These are phyloP conservation scores for Colletotrichum abscissum DNA, from an alignment of 2,329 filamentous ascomycete species.

Conservation along the genomic window DNA sequence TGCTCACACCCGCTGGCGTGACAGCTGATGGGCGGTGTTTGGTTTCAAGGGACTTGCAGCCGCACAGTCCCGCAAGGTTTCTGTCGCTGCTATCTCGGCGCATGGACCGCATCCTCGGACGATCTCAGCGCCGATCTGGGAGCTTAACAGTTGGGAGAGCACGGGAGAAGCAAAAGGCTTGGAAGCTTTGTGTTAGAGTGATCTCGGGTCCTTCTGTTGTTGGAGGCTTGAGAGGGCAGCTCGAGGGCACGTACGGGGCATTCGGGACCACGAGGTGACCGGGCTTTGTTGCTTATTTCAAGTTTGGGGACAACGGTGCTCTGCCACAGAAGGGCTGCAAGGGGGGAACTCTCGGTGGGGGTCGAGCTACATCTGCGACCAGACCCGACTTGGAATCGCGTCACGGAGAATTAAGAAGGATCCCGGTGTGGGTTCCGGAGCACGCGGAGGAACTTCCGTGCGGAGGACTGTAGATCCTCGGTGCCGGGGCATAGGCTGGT, in stretches of 20 bases:
- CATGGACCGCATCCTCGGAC: slow-evolving; percentile 34
- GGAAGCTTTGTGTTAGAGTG: neutral
- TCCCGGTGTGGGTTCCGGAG: neutral
- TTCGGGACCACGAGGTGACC: neutral
- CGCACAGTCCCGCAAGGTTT: slow-evolving; percentile 21
- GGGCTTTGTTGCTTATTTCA: slow-evolving; percentile 12
- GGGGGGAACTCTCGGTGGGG: slow-evolving; percentile 13
- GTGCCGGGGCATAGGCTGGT: neutral
- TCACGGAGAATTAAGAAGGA: neutral
- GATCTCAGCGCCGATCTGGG: slow-evolving; percentile 29
- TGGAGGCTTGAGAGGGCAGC: neutral
- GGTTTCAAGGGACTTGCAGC: slow-evolving; percentile 32
- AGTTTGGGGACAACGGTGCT: slow-evolving; percentile 9
- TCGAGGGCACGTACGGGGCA: neutral
- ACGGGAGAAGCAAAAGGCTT: neutral
- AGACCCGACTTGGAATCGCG: neutral
- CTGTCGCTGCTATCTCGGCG: slow-evolving; percentile 22
- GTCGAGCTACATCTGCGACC: slow-evolving; percentile 7
- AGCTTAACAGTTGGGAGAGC: neutral
- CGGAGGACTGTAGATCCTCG: neutral
- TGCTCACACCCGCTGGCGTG: slow-evolving; percentile 10
- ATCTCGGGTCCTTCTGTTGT: neutral
- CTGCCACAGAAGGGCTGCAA: slow-evolving; percentile 20
- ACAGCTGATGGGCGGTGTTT: slow-evolving; percentile 30
- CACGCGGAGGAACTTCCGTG: neutral